phyloP scores from a whole-genome alignment of 2,329 filamentous ascomycete genomes.

The Lomentospora prolificans region DNA sequence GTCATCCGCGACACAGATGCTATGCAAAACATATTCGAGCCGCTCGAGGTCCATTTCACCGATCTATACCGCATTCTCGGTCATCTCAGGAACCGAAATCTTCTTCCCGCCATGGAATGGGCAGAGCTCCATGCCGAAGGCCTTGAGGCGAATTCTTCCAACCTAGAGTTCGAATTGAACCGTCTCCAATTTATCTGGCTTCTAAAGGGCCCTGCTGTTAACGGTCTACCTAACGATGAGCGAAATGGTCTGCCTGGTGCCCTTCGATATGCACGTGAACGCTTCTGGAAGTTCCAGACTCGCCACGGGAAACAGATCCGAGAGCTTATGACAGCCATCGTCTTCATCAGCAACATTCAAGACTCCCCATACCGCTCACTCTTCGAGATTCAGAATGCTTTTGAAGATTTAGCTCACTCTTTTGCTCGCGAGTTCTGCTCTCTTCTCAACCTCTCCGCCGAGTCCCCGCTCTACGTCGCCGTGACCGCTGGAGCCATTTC shows the following conservation, averaged over 20 bases:
- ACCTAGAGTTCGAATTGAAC: conserved; percentile 89
- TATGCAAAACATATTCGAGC: neutral
- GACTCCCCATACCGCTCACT: conserved; percentile 70
- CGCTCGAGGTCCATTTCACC: conserved; percentile 45
- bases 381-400: conserved; percentile 67
- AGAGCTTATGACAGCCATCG: conserved; percentile 70
- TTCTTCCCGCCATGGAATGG: conserved; percentile 81
- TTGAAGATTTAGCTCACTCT: conserved; percentile 73
- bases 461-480: conserved; percentile 87
- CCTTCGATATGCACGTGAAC: conserved; percentile 61
- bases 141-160: conserved; percentile 75
- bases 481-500: conserved; percentile 89
- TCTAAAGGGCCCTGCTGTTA: conserved; percentile 53
- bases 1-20: conserved; percentile 5
- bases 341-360: conserved; percentile 64
- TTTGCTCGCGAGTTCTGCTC: conserved; percentile 95
- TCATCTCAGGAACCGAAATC: conserved; percentile 63
- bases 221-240: conserved; percentile 44
- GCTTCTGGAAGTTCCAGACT: conserved; percentile 65
- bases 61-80: conserved; percentile 87
- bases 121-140: conserved; percentile 59
- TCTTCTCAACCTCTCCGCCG: conserved; percentile 76
- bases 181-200: conserved; percentile 85
- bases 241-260: conserved; percentile 53
- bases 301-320: conserved; percentile 73